phyloP scores from a whole-genome alignment of 345 rosid species.

The Rhodamnia rubescens region DNA sequence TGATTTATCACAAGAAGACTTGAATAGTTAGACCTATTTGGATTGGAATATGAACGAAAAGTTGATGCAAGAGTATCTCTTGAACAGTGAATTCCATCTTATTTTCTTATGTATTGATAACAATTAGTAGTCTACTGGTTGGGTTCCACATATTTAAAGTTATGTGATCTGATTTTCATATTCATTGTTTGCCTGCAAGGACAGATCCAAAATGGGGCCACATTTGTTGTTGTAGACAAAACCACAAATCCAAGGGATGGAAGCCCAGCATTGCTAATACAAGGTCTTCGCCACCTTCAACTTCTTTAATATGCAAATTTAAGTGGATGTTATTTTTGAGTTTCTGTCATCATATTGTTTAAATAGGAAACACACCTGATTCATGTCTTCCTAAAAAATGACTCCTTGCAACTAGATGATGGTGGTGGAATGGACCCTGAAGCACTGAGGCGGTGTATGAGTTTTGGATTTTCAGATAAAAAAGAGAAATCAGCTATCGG shows the following conservation, averaged over 20 bases:
- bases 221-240: conserved; percentile 85
- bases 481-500: conserved; percentile 68
- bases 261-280: conserved; percentile 58
- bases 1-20: neutral
- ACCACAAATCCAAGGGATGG: conserved; percentile 65
- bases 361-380: neutral
- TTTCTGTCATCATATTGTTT: neutral
- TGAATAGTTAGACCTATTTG: neutral
- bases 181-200: conserved; percentile 34
- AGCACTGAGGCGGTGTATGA: conserved; percentile 80
- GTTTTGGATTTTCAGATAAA: conserved; percentile 96
- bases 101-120: neutral
- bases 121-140: neutral
- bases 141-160: neutral
- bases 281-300: conserved; percentile 36
- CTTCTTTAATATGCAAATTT: neutral
- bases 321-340: neutral
- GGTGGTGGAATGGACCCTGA: conserved; percentile 98
- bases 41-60: neutral
- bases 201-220: conserved; percentile 96
- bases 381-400: neutral
- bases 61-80: neutral
- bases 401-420: conserved; percentile 41
- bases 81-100: neutral
- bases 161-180: conserved; percentile 1